A percentile compares a stretch with the other conserved stretches of the same genome.
Evolutionary conservation across 23 red algal species (phyloP).

Genomic region (Gracilaria domingensis): DNA sequence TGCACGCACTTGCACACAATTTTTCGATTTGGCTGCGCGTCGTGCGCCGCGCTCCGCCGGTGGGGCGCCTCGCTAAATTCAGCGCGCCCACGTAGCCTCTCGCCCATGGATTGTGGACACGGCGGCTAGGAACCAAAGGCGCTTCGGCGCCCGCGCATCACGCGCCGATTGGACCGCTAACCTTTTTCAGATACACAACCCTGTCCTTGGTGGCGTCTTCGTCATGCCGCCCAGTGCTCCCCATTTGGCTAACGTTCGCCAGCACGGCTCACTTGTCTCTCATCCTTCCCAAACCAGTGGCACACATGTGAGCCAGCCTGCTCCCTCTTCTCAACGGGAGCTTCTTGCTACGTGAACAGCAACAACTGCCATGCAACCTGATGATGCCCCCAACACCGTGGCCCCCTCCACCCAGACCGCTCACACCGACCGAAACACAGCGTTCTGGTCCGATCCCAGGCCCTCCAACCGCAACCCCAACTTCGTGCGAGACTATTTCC

Average conservation of each 20-base stretch:
- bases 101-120: too few relatives aligned
- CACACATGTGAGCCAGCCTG: neutral
- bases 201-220: neutral
- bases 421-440: neutral
- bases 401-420: neutral
- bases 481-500: conserved; percentile 96
- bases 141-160: conserved; percentile 15
- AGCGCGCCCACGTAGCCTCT: neutral
- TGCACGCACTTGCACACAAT: conserved; percentile 8
- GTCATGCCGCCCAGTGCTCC: too few relatives aligned
- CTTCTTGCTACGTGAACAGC: neutral
- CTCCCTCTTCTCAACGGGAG: neutral
- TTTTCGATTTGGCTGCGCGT: conserved; percentile 4
- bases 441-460: conserved; percentile 65
- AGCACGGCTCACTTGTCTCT: neutral
- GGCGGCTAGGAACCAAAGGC: too few relatives aligned
- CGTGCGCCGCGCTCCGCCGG: neutral
- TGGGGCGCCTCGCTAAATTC: conserved; percentile 4
- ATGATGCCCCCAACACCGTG: neutral
- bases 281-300: neutral
- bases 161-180: neutral
- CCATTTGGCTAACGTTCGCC: too few relatives aligned
- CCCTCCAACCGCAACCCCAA: conserved; percentile 90
- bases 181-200: too few relatives aligned
- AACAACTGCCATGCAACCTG: conserved; percentile 2